A percentile compares a stretch with the other conserved stretches of the same genome.
Conservation (phyloP, 306 rosid species). For the Cicer cuneatum region DNA sequence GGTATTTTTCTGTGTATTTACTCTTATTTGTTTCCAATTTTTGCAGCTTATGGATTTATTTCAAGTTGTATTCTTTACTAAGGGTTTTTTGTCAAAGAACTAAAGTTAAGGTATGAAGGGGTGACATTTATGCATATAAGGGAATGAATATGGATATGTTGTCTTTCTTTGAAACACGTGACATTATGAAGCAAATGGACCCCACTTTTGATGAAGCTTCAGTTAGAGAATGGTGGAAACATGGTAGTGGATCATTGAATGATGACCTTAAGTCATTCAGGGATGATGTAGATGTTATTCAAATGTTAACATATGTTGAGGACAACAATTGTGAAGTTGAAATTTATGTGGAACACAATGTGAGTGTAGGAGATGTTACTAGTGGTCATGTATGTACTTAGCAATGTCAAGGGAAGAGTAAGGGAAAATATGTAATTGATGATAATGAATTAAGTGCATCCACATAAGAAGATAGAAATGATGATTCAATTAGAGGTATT, state of each 20-base stretch:
- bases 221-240: background rate
- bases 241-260: background rate
- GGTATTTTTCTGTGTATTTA: too few relatives aligned
- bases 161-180: background rate
- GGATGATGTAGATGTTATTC: background rate
- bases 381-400: too few relatives aligned
- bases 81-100: background rate
- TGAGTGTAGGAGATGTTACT: too few relatives aligned
- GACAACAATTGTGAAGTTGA: background rate
- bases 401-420: too few relatives aligned
- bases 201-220: background rate
- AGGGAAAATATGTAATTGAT: too few relatives aligned
- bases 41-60: background rate
- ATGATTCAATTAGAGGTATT: background rate
- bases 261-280: background rate
- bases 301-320: background rate
- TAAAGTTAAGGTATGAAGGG: background rate
- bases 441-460: too few relatives aligned
- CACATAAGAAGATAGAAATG: background rate
- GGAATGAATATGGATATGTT: background rate
- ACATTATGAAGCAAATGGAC: background rate
- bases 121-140: background rate
- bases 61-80: background rate
- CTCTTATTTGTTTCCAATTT: too few relatives aligned
- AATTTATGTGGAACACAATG: background rate